Percentiles rank a stretch among this genome's conserved stretches.
Conservation (phyloP, 208 protist species). For the Trichomonas tenax region DNA sequence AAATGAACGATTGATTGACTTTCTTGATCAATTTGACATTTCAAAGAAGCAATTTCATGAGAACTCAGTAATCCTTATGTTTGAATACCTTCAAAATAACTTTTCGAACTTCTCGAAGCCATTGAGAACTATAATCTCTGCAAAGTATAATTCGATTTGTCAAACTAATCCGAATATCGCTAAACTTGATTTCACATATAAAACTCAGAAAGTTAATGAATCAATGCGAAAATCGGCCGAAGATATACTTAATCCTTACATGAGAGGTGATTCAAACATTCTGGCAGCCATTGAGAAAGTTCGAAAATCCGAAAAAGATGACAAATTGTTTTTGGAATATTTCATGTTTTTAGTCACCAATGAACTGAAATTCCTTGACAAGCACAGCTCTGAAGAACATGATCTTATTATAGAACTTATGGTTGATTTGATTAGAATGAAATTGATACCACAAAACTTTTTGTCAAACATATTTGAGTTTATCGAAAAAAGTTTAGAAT, state of each 20-base stretch:
- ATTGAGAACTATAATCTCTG: not conserved
- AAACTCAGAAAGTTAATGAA: not conserved
- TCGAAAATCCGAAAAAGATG: not conserved
- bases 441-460: not conserved
- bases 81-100: not conserved
- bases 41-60: not conserved
- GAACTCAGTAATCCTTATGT: not conserved
- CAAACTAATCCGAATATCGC: not conserved
- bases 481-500: not conserved
- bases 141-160: not conserved
- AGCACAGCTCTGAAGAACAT: not conserved
- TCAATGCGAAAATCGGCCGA: not conserved
- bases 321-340: not conserved
- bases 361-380: not conserved
- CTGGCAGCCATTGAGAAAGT: not conserved
- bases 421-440: not conserved
- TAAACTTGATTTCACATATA: not conserved
- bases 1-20: not conserved
- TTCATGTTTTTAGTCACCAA: not conserved
- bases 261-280: not conserved
- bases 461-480: not conserved
- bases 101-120: not conserved
- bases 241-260: not conserved
- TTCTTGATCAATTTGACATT: not conserved
- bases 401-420: not conserved